Base-by-base conservation (phyloP, 352 stramenopile species). In the Plasmopara halstedii region DNA sequence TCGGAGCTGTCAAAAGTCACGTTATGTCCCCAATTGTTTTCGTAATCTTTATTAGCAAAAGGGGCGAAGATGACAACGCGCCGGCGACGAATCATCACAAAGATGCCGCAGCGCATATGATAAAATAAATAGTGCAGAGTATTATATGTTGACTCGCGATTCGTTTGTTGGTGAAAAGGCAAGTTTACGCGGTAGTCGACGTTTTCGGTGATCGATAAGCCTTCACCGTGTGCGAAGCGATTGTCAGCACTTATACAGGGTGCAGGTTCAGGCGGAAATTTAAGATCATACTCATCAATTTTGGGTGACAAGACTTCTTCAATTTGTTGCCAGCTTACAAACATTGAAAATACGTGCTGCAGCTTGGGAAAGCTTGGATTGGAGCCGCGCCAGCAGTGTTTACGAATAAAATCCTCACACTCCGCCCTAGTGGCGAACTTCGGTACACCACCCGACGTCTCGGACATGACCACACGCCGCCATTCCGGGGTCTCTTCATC, bases 41-140 rank as follows among this genome's bases (percentile, higher is more conserved):
- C 71, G 66, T 98, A 99, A 46, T 98, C 81, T 46, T 91, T 91
- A 65, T 99, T 99, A 14, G 93, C 87, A 64, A 99, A 98, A 5
- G 96, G 95, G 39, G 87, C 91, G 62, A 99, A 99, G 17, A 99
- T 88, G 14, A 95, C 80, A 14, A 99, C 72, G 53, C 94, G 80
- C 17, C 87, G 85, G 26, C 95, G 72, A 7, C 95, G 90, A 61
- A 99, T 98, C 90, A 98, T 98, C 26, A 99, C 95, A 53, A 97
- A 97, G 32, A 99, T 98, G 8, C 95, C 96, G 60, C 94, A 98
- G 50, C 97, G 96, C 88, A 98, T 98, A 76, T 99, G 94, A 67
- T 95, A 88, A 64, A 98, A 99, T 18, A 99, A 64, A 71, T 99
- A 99, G 54, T 91, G 89, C 46, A 99, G 77, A 26, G 95, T 98